Evolutionary conservation across 768 basidiomycete genomes (phyloP).

Genomic region (Suillus bovinus): DNA sequence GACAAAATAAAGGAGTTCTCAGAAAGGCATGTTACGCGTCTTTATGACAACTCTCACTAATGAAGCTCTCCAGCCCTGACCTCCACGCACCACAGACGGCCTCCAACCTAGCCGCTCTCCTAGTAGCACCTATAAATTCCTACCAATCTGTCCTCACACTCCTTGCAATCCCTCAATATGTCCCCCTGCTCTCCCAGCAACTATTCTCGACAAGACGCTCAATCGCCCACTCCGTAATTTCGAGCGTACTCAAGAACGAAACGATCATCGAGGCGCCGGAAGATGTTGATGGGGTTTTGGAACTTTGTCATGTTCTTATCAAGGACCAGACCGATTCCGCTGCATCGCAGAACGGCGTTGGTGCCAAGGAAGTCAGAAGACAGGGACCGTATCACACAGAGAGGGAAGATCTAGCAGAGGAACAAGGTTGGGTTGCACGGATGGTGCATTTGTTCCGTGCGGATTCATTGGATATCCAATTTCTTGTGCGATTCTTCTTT

Average conservation of each 20-base stretch:
- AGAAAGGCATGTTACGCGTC: constrained; percentile 58
- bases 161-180: constrained; percentile 92
- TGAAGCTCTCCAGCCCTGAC: constrained; percentile 60
- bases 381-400: constrained; percentile 66
- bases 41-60: constrained; percentile 1
- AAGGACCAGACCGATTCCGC: constrained; percentile 74
- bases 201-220: constrained; percentile 88
- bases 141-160: constrained; percentile 96
- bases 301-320: constrained; percentile 90
- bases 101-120: constrained; percentile 85
- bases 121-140: constrained; percentile 93
- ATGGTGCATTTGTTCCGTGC: constrained; percentile 96
- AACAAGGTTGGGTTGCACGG: constrained; percentile 97
- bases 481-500: constrained; percentile 61
- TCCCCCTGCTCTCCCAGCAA: constrained; percentile 79
- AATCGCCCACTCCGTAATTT: constrained; percentile 93
- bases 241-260: constrained; percentile 94
- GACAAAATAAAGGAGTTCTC: constrained; percentile 82
- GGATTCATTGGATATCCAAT: constrained; percentile 85
- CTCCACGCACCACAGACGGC: constrained; percentile 87
- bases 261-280: constrained; percentile 92
- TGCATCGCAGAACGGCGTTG: constrained; percentile 28
- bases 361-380: constrained; percentile 48
- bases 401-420: constrained; percentile 92
- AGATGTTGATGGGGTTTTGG: constrained; percentile 92